phyloP scores from a whole-genome alignment of 495 filamentous ascomycete genomes.

The Penicillium lividum region DNA sequence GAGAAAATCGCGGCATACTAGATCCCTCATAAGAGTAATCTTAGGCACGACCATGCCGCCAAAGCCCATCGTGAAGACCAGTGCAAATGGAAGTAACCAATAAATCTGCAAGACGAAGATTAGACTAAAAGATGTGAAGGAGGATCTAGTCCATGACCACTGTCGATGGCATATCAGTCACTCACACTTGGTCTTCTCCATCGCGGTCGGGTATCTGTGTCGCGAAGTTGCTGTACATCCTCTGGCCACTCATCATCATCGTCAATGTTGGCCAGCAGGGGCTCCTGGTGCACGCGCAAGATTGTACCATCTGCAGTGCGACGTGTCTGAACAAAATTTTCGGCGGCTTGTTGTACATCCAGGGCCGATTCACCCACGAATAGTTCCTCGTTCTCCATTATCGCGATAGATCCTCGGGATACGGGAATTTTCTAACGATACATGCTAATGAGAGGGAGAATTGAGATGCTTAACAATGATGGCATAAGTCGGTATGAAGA shows the following conservation, averaged over 20 bases:
- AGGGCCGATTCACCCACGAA: slow-evolving; percentile 25
- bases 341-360: slow-evolving; percentile 14
- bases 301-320: slow-evolving; percentile 9
- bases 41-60: slow-evolving; percentile 79
- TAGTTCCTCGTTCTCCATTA: slow-evolving; percentile 32
- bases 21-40: slow-evolving; percentile 73
- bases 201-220: slow-evolving; percentile 15
- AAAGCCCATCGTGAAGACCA: slow-evolving; percentile 77
- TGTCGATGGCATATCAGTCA: slow-evolving; percentile 2
- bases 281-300: slow-evolving; percentile 19
- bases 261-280: slow-evolving; percentile 15
- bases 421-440: too few relatives aligned
- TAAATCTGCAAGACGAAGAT: slow-evolving; percentile 58
- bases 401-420: not conserved
- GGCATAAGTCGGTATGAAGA: too few relatives aligned
- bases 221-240: slow-evolving; percentile 5
- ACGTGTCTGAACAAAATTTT: slow-evolving; percentile 5
- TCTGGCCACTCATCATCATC: slow-evolving; percentile 13
- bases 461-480: not conserved
- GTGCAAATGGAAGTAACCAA: slow-evolving; percentile 79
- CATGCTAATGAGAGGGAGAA: not conserved
- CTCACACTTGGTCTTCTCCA: slow-evolving; percentile 29
- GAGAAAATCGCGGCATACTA: slow-evolving; percentile 81
- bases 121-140: not conserved
- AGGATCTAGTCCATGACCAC: not conserved